These are phyloP conservation scores for Ceratocystis albifundus DNA, from an alignment of 2,329 filamentous ascomycete genomes.

Conservation along the genomic window DNA sequence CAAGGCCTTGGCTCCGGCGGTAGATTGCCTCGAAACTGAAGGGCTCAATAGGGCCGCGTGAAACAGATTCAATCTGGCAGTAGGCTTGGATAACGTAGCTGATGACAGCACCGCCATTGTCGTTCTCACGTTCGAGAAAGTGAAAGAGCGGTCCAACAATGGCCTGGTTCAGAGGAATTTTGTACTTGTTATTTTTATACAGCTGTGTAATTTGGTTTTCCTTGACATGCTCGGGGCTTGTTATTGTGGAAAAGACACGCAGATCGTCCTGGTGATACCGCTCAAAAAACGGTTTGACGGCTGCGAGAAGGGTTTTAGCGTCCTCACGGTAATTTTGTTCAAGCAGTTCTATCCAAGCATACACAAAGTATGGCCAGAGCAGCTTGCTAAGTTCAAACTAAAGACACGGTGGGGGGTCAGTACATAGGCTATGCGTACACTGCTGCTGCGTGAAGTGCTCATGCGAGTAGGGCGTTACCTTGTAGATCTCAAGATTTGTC, in stretches of 20 bases:
- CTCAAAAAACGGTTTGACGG: slow-evolving; percentile 58
- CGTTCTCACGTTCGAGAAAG: slow-evolving; percentile 77
- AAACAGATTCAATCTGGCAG: slow-evolving; percentile 47
- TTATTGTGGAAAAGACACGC: slow-evolving; percentile 59
- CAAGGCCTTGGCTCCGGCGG: slow-evolving; percentile 46
- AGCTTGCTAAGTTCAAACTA: slow-evolving; percentile 79
- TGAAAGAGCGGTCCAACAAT: slow-evolving; percentile 73
- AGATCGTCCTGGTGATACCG: slow-evolving; percentile 71
- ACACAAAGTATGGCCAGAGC: slow-evolving; percentile 88
- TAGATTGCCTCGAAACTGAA: slow-evolving; percentile 52
- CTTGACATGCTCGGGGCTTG: slow-evolving; percentile 62
- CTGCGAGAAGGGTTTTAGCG: slow-evolving; percentile 59
- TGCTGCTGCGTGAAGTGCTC: not conserved
- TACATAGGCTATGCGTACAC: not conserved
- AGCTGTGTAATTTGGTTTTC: slow-evolving; percentile 68
- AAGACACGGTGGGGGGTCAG: slow-evolving; percentile 23
- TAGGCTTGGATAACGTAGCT: slow-evolving; percentile 56
- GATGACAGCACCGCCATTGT: slow-evolving; percentile 67
- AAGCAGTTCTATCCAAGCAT: slow-evolving; percentile 76
- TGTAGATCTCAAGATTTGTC: slow-evolving; percentile 87
- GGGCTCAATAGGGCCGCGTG: slow-evolving; percentile 51
- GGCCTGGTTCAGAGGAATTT: slow-evolving; percentile 76
- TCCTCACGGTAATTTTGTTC: slow-evolving; percentile 60
- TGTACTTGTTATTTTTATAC: slow-evolving; percentile 79
- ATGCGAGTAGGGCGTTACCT: slow-evolving; percentile 41